Evolutionary conservation across 2,329 filamentous ascomycete genomes (phyloP).

Genomic region (Blumeriella jaapii): DNA sequence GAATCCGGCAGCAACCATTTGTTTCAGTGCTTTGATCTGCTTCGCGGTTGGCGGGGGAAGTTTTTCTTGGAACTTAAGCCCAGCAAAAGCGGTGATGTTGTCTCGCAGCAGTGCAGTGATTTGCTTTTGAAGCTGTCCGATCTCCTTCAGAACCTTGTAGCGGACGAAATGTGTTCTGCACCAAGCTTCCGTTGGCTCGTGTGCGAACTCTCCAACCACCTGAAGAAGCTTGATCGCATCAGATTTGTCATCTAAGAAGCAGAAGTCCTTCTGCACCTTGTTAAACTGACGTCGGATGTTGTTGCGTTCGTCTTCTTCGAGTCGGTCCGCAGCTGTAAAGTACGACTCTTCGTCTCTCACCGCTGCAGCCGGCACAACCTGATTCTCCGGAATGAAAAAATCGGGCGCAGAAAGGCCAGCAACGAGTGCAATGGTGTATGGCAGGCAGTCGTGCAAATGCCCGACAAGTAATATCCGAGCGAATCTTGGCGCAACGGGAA

Average conservation of each 20-base stretch:
- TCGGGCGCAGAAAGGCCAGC: conserved; percentile 82
- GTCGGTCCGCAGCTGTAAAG: conserved; percentile 54
- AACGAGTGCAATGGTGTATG: conserved; percentile 79
- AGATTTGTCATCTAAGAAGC: conserved; percentile 67
- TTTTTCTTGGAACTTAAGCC: conserved; percentile 42
- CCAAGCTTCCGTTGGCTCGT: conserved; percentile 60
- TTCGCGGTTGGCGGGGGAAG: conserved; percentile 50
- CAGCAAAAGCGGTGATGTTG: conserved; percentile 57
- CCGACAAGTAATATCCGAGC: conserved; percentile 86
- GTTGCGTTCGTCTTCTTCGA: conserved; percentile 59
- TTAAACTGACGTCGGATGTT: conserved; percentile 51
- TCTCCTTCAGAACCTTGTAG: conserved; percentile 77
- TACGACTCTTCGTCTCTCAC: conserved; percentile 39
- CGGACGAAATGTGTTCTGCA: conserved; percentile 77
- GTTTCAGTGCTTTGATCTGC: conserved; percentile 70
- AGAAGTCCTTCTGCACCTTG: conserved; percentile 66
- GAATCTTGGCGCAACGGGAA: conserved; percentile 83
- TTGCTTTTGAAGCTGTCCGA: conserved; percentile 70
- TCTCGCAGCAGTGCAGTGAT: conserved; percentile 69
- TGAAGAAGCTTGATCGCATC: conserved; percentile 88
- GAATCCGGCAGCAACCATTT: conserved; percentile 86
- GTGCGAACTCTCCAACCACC: conserved; percentile 76
- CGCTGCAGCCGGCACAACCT: conserved; percentile 51
- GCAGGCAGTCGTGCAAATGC: conserved; percentile 68
- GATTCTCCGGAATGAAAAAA: conserved; percentile 72